Evolutionary conservation across 2,329 filamentous ascomycete genomes (phyloP).

Genomic region (Colletotrichum destructivum): DNA sequence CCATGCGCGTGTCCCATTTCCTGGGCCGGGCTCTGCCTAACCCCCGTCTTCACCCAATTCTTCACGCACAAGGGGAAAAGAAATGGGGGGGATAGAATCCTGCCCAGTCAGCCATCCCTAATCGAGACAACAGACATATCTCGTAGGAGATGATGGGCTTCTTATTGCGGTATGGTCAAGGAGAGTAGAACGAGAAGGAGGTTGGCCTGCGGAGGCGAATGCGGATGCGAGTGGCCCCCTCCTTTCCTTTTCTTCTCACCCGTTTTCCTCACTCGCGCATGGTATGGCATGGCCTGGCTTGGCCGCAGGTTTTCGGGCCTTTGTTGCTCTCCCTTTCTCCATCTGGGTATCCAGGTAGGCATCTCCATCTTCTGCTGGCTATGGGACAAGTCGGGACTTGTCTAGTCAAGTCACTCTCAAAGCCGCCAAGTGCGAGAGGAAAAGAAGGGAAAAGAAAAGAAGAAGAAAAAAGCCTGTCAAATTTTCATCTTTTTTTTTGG

Average conservation of each 20-base stretch:
- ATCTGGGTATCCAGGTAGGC: too few relatives aligned
- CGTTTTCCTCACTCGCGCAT: conserved; percentile 2
- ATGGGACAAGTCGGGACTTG: too few relatives aligned
- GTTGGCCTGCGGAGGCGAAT: not conserved
- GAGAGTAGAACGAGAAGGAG: conserved; percentile 1
- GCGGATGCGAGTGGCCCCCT: not conserved
- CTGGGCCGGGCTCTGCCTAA: not conserved
- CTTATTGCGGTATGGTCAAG: not conserved
- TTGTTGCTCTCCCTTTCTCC: too few relatives aligned
- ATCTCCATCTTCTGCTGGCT: not conserved
- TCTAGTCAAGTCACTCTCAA: not conserved
- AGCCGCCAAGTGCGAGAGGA: too few relatives aligned
- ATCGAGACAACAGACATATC: not conserved
- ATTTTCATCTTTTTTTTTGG: too few relatives aligned
- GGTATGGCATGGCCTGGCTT: not conserved
- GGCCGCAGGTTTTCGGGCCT: not conserved
- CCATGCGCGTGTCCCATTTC: not conserved
- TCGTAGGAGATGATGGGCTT: not conserved
- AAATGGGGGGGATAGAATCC: not conserved
- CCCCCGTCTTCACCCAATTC: not conserved
- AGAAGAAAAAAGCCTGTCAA: not conserved
- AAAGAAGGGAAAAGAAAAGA: not conserved
- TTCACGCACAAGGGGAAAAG: not conserved
- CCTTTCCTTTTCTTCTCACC: not conserved
- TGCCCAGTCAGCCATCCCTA: not conserved